Evolutionary conservation across 768 basidiomycete species (phyloP).

Genomic region (Coprinopsis marcescibilis): DNA sequence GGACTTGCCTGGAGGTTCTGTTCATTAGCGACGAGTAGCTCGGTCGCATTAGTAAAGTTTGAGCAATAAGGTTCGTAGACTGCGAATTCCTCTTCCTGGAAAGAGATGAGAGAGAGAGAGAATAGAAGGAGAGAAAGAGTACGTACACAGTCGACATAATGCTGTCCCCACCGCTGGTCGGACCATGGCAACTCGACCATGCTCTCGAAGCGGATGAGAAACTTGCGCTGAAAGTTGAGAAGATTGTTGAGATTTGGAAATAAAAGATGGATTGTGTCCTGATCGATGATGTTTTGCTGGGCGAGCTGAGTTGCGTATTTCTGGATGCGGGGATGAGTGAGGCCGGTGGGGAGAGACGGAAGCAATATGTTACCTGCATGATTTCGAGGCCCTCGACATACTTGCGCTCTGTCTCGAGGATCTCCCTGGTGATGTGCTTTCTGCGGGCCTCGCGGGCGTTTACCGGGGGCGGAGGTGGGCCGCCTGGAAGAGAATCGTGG

Average conservation of each 20-base stretch:
- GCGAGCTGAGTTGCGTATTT: constrained; percentile 85
- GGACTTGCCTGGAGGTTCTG: constrained; percentile 75
- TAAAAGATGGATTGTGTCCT: constrained; percentile 92
- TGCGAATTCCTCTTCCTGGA: constrained; percentile 89
- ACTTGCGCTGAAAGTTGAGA: constrained; percentile 93
- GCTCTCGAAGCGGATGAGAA: constrained; percentile 84
- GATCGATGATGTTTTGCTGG: constrained; percentile 79
- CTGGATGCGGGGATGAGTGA: constrained; percentile 35
- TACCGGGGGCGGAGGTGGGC: constrained; percentile 35
- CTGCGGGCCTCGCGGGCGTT: constrained; percentile 63
- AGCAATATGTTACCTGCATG: constrained; percentile 64
- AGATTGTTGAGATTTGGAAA: constrained; percentile 94
- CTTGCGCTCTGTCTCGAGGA: constrained; percentile 92
- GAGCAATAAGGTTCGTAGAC: constrained; percentile 98
- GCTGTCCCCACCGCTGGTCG: constrained; percentile 83
- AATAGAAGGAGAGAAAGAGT: constrained; percentile 28
- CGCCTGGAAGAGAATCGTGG: constrained; percentile 32
- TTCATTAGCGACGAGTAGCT: constrained; percentile 81
- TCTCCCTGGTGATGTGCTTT: constrained; percentile 78
- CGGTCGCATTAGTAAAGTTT: constrained; percentile 84
- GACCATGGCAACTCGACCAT: constrained; percentile 78
- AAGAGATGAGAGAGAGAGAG: constrained; percentile 35
- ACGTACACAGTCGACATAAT: constrained; percentile 81
- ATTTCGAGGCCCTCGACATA: constrained; percentile 96
- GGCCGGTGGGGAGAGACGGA: constrained; percentile 3